Evolutionary conservation across 345 rosid genomes (phyloP), one percentile per base, ranked within the genome.

Genomic region (Hibiscus mutabilis): DNA sequence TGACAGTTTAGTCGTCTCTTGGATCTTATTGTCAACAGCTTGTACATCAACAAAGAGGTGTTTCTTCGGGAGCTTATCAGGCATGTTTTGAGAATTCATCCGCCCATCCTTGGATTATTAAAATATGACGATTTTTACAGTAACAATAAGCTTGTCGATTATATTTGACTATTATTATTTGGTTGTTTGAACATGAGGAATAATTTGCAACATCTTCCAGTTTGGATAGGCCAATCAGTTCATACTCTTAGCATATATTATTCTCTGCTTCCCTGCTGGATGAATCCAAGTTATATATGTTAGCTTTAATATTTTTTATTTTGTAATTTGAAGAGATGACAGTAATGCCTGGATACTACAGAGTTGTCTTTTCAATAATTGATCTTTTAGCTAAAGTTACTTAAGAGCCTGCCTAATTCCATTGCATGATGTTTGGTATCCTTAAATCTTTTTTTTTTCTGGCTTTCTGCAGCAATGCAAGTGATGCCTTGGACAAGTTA

Each of bases 1-100:
- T 65, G 73, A 70, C 91, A 95, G 99, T 98, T 95, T 72, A 95
- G 99, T 74, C 97, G 99, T 13, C 93, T 95, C 60, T 92, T 95
- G 99, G 98, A 95, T 86, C 93, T 95, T 70, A 92, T 95, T 64
- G 99, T 95, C 70, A 92, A 95, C 81, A 86, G 91, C 84, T 79
- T 95, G 76, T 95, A 95, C 84, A 90, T 96, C 77, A 95, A 95
- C 82, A 95, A 95, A 75, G 99, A 95, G 78, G 99, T 95, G 74
- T 95, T 95, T 81, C 93, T 95, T 73, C 85, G 97, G 29, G 98
- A 95, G 87, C 97, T 95, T 75, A 81, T 95, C 67, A 95, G 99
- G 99, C 77, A 80, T 72, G 78, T 73, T 29, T 42, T 44, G 15
- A 37, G 49, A 62, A 42, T 37, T 62, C 27, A 10, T 58, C 14